These are phyloP conservation scores for Coemansia sp. DNA, from an alignment of 192 early-diverging fungal species.

Conservation along the genomic window DNA sequence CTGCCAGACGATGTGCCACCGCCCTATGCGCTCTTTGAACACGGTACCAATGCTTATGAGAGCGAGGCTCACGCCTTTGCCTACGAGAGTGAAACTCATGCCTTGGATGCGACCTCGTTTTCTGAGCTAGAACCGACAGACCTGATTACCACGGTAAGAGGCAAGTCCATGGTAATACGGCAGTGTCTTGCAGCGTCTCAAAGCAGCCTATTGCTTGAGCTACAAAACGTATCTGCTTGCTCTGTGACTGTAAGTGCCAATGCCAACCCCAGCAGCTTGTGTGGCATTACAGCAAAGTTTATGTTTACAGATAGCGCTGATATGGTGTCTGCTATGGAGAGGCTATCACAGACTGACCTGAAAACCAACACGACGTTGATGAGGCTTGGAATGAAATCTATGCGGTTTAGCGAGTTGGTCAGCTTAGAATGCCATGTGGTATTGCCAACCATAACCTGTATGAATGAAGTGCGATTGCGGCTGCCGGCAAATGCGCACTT, in stretches of 20 bases:
- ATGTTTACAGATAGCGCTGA: not conserved
- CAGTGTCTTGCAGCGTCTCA: too few species aligned
- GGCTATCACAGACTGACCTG: not conserved
- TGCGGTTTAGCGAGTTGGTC: not conserved
- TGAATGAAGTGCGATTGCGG: conserved; percentile 10
- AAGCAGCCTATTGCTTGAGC: too few species aligned
- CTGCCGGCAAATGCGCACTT: conserved; percentile 26
- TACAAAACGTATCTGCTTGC: too few species aligned
- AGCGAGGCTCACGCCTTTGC: too few species aligned
- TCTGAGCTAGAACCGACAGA: too few species aligned
- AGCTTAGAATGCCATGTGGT: conserved; percentile 11
- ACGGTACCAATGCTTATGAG: not conserved
- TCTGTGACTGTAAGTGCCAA: conserved; percentile 4
- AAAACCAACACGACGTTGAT: not conserved
- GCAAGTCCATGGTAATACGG: too few species aligned
- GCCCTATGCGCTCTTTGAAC: conserved; percentile 24
- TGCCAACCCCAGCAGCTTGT: conserved; percentile 3
- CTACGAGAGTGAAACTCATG: not conserved
- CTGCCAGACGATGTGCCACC: conserved; percentile 14
- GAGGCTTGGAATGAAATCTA: not conserved
- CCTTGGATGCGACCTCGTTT: too few species aligned
- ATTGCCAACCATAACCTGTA: not conserved
- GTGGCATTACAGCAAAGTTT: conserved; percentile 5
- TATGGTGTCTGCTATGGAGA: not conserved
- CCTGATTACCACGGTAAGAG: too few species aligned